Evolutionary conservation across 208 protist genomes (phyloP).

Genomic region (Trypanosoma melophagium): DNA sequence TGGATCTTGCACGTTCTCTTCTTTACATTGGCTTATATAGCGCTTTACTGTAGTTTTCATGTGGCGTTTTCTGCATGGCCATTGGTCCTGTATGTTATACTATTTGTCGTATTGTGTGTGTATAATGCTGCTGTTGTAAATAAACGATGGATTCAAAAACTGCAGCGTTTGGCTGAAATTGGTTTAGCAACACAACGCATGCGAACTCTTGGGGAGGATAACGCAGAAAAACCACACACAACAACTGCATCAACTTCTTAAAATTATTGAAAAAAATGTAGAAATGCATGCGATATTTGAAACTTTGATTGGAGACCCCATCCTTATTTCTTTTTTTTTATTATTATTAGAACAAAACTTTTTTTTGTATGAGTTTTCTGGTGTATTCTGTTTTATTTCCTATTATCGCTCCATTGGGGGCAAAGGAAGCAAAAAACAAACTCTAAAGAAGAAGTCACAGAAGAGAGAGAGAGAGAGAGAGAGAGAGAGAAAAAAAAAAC

Average conservation of each 20-base stretch:
- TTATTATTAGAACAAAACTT: too few species aligned
- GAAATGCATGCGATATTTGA: too few species aligned
- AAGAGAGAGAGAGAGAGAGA: constrained; percentile 7
- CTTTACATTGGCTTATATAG: constrained; percentile 44
- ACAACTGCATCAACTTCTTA: too few species aligned
- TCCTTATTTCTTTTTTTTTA: too few species aligned
- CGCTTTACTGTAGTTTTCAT: constrained; percentile 54
- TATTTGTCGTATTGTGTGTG: constrained; percentile 42
- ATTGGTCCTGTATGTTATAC: constrained; percentile 37
- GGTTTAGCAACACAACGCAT: constrained; percentile 35
- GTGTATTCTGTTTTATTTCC: too few species aligned
- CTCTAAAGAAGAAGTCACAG: background rate
- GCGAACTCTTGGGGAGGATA: too few species aligned
- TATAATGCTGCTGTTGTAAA: constrained; percentile 61
- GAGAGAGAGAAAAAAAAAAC: too few species aligned
- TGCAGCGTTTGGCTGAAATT: constrained; percentile 44
- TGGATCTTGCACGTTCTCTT: constrained; percentile 49
- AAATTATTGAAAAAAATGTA: too few species aligned
- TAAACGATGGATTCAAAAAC: constrained; percentile 52
- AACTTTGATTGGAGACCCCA: too few species aligned
- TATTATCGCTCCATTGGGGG: too few species aligned
- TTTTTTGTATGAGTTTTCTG: too few species aligned
- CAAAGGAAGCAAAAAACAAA: background rate
- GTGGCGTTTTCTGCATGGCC: constrained; percentile 41
- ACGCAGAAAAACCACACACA: too few species aligned